Conservation (phyloP, 495 filamentous ascomycete species). For the Podospora pseudocomata region DNA sequence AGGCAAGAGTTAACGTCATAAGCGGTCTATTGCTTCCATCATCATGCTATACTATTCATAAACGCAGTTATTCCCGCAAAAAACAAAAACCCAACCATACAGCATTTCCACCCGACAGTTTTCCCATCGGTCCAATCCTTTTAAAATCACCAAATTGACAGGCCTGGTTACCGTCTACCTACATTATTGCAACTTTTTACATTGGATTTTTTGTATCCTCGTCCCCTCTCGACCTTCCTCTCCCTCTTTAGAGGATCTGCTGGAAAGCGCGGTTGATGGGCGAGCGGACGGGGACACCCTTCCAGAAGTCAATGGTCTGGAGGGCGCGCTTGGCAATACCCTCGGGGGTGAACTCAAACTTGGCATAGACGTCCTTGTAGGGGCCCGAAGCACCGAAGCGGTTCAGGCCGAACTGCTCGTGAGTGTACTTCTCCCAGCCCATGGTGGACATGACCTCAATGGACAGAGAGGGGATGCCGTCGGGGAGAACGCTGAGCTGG, state of each 20-base stretch:
- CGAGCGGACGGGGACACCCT: constrained; percentile 84
- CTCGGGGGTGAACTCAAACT: constrained; percentile 98
- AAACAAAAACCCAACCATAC: constrained; percentile 11
- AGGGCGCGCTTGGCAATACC: constrained; percentile 92
- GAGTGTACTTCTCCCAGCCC: constrained; percentile 97
- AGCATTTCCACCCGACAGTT: constrained; percentile 8
- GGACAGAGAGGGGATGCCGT: constrained; percentile 88
- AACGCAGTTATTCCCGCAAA: constrained; percentile 15
- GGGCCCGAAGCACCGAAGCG: constrained; percentile 94
- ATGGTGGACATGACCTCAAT: constrained; percentile 90
- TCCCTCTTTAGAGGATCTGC: constrained; percentile 65
- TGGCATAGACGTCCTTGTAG: constrained; percentile 98
- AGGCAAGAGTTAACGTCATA: not conserved
- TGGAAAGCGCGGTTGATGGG: constrained; percentile 92
- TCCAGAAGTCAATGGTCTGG: constrained; percentile 93
- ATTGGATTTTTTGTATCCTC: not conserved
- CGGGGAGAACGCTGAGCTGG: constrained; percentile 82
- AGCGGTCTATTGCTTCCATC: constrained; percentile 22
- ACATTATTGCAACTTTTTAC: constrained; percentile 1
- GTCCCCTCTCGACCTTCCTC: not conserved
- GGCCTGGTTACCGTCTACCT: constrained; percentile 6
- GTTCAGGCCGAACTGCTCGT: constrained; percentile 99
- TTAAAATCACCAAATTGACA: constrained; percentile 6
- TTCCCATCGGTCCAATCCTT: constrained; percentile 2
- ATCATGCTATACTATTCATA: constrained; percentile 12